Evolutionary conservation across 2,329 filamentous ascomycete genomes (phyloP), one percentile per base, ranked within the genome.

Genomic region (Domatiomyces catenatus): DNA sequence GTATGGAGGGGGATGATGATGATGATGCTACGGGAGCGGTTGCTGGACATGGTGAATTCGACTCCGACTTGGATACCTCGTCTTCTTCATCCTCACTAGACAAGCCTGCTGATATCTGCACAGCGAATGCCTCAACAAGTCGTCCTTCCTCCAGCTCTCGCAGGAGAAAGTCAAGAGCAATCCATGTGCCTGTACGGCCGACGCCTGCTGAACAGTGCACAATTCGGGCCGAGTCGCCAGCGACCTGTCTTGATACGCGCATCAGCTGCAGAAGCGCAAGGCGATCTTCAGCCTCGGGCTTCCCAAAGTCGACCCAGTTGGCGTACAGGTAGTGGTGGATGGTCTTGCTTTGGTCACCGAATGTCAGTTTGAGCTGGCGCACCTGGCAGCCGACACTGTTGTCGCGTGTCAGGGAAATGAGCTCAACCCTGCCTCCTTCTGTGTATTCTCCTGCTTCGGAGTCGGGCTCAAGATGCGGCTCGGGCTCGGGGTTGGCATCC

Each of bases 131-230:
- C 4, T 46, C 22, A n/a, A 28, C 28, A 47, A 94, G 68, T 19
- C 80, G 75, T 47, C 88, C 90, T 5, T 80, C 76, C 22, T 86
- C 80, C 8, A 96, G 74, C 66, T 95, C 87, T 36, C 81, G 76
- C 56, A 94, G 75, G 22, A 98, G 77, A 66, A 93, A 87, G 67
- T 96, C 92, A n/a, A 98, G 76, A 1, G 87, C 84, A 61, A 98
- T 94, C 63, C 96, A 98, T 0, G 92, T 96, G 32, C 92, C 92
- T 6, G 86, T 94, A 50, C 92, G 80, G 10, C 92, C 92, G 12
- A 98, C 90, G 42, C 92, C 92, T 6, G 92, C 92, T 62, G 86
- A 94, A 70, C 85, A 89, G 66, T 89, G 84, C 8, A 88, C 77
- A 52, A 96, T 81, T 50, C 90, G 81, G 3, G 90, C 86, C 60